Evolutionary conservation across 257 asterid genomes (phyloP).

Genomic region (Solanum tarapatanum): DNA sequence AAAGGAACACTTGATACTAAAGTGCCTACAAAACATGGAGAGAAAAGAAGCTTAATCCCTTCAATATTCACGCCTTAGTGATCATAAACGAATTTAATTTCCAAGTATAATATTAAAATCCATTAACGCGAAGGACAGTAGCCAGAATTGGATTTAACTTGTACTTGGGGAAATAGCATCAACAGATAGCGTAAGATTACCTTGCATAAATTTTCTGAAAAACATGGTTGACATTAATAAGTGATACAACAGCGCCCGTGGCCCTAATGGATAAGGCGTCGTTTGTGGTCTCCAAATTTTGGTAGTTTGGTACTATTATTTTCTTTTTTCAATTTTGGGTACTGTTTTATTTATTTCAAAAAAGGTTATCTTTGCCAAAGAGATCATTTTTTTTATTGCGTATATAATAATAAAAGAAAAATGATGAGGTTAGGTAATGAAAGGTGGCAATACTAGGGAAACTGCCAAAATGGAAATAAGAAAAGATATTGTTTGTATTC

Average conservation of each 20-base stretch:
- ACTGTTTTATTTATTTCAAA: neutral
- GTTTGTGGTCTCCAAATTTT: neutral
- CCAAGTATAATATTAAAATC: neutral
- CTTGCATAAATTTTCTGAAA: neutral
- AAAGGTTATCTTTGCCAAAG: neutral
- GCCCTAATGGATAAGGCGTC: neutral
- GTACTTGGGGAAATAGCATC: neutral
- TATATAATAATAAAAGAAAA: neutral
- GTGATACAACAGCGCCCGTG: neutral
- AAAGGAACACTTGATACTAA: neutral
- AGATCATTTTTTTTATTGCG: neutral
- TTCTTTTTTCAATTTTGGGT: neutral
- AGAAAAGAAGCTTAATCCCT: neutral
- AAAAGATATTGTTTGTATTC: neutral
- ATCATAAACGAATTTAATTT: neutral
- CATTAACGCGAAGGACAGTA: neutral
- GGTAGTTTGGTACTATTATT: no score
- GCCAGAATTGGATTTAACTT: neutral
- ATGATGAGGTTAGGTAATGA: neutral
- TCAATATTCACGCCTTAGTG: neutral
- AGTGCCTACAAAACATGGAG: neutral
- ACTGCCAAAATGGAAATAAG: neutral
- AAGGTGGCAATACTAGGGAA: neutral
- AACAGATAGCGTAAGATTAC: neutral
- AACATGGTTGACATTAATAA: neutral